phyloP scores from a whole-genome alignment of 371 early-diverging fungal species.

The Mucor ambiguus region DNA sequence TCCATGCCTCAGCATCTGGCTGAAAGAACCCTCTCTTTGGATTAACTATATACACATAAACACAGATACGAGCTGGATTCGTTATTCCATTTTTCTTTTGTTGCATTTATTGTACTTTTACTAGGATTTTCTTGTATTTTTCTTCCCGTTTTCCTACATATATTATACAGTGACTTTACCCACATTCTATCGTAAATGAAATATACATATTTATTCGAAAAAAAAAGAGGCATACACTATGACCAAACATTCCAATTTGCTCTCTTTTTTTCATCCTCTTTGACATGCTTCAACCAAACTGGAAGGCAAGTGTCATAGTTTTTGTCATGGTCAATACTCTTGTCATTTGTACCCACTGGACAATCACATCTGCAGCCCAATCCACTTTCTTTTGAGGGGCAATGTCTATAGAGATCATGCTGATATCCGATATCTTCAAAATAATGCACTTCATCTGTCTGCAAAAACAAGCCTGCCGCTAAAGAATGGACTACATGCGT shows the following conservation, averaged over 20 bases:
- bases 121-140: conserved; percentile 2
- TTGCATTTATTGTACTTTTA: conserved; percentile 23
- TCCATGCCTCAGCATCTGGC: conserved; percentile 17
- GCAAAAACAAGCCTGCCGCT: conserved; percentile 83
- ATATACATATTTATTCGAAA: conserved; percentile 4
- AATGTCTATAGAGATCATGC: conserved; percentile 76
- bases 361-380: conserved; percentile 49
- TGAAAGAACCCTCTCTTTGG: conserved; percentile 26
- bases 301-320: conserved; percentile 50
- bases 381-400: conserved; percentile 55
- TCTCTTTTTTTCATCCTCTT: conserved; percentile 20
- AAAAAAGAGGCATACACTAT: conserved; percentile 1
- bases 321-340: conserved; percentile 50
- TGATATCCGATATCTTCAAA: conserved; percentile 92
- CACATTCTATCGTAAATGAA: background rate
- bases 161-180: background rate
- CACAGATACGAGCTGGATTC: conserved; percentile 6
- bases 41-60: conserved; percentile 8
- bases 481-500: conserved; percentile 93
- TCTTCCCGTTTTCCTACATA: background rate
- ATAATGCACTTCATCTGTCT: conserved; percentile 85
- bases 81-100: conserved; percentile 5
- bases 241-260: conserved; percentile 26
- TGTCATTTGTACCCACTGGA: conserved; percentile 39
- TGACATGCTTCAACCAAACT: conserved; percentile 34